Percentiles rank a stretch among this genome's conserved stretches.
Conservation (phyloP, 306 rosid species). For the Dicorynia guianensis region DNA sequence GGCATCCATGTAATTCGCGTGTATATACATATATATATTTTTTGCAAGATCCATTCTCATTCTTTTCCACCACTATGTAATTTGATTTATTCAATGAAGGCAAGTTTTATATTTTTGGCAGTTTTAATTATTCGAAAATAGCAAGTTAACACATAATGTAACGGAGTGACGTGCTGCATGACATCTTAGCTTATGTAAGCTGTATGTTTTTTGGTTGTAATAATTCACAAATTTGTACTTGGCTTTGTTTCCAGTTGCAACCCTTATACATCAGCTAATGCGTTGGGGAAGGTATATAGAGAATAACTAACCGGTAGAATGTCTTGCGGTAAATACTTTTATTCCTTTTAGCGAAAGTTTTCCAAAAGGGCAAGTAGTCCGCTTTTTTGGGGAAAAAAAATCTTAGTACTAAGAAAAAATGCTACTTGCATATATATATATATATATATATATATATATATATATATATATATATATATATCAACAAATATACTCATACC, state of each 20-base stretch:
- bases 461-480: too few relatives aligned
- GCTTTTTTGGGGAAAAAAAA: too few relatives aligned
- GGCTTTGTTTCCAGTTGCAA: not conserved
- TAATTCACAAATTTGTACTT: not conserved
- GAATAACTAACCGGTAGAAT: too few relatives aligned
- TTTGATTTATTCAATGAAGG: constrained; percentile 36
- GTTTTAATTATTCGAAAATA: constrained; percentile 23
- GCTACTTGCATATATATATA: too few relatives aligned
- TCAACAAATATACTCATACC: too few relatives aligned
- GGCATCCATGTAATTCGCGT: constrained; percentile 61
- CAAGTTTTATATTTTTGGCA: not conserved
- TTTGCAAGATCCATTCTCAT: constrained; percentile 34
- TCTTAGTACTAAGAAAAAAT: too few relatives aligned
- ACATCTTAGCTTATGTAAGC: constrained; percentile 23
- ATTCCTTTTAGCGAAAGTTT: too few relatives aligned
- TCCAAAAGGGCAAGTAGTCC: too few relatives aligned
- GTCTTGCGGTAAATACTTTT: too few relatives aligned
- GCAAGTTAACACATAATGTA: constrained; percentile 15
- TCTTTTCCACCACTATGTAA: constrained; percentile 29
- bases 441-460: too few relatives aligned
- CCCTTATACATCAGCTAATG: not conserved
- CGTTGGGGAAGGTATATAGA: too few relatives aligned
- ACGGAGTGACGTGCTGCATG: constrained; percentile 23
- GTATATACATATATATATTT: not conserved
- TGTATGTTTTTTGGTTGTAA: not conserved